Percentiles rank a stretch among this genome's conserved stretches.
These are phyloP conservation scores for Mollisiaceae sp. DNA, from an alignment of 2,329 filamentous ascomycete species.

Conservation along the genomic window DNA sequence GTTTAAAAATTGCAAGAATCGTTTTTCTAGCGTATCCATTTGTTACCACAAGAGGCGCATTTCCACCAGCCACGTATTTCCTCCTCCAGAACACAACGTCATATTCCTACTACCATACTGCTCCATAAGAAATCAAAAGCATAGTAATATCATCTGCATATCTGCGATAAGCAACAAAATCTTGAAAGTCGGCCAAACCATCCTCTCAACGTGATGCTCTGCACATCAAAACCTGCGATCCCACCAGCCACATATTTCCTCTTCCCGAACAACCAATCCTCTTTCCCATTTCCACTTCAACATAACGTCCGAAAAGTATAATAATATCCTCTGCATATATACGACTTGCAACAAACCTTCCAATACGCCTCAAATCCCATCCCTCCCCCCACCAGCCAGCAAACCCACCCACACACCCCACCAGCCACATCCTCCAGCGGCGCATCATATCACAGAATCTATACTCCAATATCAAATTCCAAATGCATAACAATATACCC, in stretches of 20 bases:
- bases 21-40: no score
- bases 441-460: neutral
- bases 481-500: no score
- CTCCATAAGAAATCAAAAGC: neutral
- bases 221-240: slow-evolving; percentile 2
- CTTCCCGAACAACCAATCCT: neutral
- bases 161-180: slow-evolving; percentile 5
- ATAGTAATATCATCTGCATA: slow-evolving; percentile 5
- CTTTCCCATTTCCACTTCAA: neutral
- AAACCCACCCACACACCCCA: no score
- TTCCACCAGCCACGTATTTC: neutral
- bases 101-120: neutral
- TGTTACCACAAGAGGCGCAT: no score
- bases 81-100: neutral
- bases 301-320: neutral
- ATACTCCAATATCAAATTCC: no score
- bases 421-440: neutral
- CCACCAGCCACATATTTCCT: neutral
- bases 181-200: neutral
- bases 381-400: neutral
- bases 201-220: neutral
- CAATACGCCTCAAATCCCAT: neutral
- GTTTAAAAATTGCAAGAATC: no score
- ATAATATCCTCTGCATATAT: slow-evolving; percentile 7
- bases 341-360: slow-evolving; percentile 10